Evolutionary conservation across 257 asterid genomes (phyloP), one percentile per base, ranked within the genome.

Genomic region (Rubia yunnanensis): DNA sequence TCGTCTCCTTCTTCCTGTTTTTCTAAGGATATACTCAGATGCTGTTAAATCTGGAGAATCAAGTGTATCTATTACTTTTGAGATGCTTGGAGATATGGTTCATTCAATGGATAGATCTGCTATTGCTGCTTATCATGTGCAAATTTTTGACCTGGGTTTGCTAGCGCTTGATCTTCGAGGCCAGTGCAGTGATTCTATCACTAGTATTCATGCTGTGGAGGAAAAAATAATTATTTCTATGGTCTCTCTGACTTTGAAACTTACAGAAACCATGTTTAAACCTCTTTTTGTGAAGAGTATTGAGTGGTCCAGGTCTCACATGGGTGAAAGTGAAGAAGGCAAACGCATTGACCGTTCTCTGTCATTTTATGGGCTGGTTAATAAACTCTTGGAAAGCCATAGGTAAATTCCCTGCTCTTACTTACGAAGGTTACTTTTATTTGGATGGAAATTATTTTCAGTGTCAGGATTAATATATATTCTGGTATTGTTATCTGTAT

Each of bases 111-210:
- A 88, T 73, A 92, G 81, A 81, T 76, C 95, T 72, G 79, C 96
- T 13, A 55, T 84, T 65, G 78, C 75, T 70, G 83, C 83, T 57
- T 83, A 89, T 74, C 89, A 89, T 78, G 88, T 79, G 26, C 89
- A 79, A 72, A 77, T 92, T 31, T 92, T 89, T 28, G 95, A 88
- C 74, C 69, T 86, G 72, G 88, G 99, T 80, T 77, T 92, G 79
- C 80, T 76, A 71, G 97, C 95, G 67, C 99, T 92, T 71, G 97
- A 88, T 82, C 82, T 90, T 70, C 96, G 99, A 27, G 74, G 80
- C 67, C 97, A 86, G 75, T 72, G 52, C 67, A 89, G 79, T 70
- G 70, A 72, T 70, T 81, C 92, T 59, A 70, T 89, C 63, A 77
- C 71, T 78, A 72, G 85, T 69, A 69, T 83, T 63, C 71, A 83